phyloP scores from a whole-genome alignment of 345 rosid genomes.

The Camelina neglecta region DNA sequence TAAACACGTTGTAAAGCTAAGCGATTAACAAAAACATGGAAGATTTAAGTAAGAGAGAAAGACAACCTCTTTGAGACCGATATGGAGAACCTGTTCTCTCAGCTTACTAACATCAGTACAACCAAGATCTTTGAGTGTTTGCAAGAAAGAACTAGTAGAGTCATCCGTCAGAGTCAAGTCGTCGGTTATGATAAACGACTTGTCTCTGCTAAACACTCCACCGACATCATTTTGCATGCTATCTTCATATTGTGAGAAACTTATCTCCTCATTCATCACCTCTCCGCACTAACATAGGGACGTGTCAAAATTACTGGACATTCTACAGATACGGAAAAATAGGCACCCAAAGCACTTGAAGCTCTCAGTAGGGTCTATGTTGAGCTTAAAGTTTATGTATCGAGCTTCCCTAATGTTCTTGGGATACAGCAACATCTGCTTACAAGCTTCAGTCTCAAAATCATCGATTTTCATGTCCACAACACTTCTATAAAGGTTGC shows the following conservation, averaged over 20 bases:
- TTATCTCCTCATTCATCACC: neutral
- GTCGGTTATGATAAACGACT: slow-evolving; percentile 29
- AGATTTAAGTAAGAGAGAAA: too few relatives aligned
- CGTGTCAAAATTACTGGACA: neutral
- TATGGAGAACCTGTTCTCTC: too few relatives aligned
- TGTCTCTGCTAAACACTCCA: neutral
- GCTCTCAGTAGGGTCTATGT: neutral
- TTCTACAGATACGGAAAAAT: too few relatives aligned
- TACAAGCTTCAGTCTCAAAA: slow-evolving; percentile 16
- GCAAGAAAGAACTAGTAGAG: neutral
- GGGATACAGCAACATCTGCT: slow-evolving; percentile 6
- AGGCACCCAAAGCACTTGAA: neutral
- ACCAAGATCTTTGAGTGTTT: neutral
- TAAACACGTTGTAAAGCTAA: too few relatives aligned
- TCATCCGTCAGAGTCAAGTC: neutral
- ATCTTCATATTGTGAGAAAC: neutral
- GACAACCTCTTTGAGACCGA: too few relatives aligned
- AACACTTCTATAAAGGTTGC: slow-evolving; percentile 27
- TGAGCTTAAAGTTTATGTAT: neutral
- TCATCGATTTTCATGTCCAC: neutral
- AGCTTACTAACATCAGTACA: too few relatives aligned
- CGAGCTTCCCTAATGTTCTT: neutral
- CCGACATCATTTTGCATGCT: neutral
- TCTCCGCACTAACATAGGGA: neutral
- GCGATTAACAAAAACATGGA: too few relatives aligned